phyloP scores from a whole-genome alignment of 2,329 filamentous ascomycete genomes.

The Cercospora sesami region DNA sequence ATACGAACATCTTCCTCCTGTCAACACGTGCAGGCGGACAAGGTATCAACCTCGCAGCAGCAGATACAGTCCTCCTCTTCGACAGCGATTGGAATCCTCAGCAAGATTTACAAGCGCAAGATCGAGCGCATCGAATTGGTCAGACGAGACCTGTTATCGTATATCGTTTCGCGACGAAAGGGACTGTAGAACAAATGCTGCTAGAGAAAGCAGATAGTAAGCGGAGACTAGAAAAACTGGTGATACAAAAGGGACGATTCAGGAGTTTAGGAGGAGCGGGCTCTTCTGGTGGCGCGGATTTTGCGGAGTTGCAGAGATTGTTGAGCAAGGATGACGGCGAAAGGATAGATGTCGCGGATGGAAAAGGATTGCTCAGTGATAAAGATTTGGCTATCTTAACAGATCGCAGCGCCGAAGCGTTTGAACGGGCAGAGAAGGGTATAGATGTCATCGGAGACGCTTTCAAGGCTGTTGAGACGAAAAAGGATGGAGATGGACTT shows the following conservation, averaged over 20 bases:
- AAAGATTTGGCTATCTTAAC: constrained; percentile 75
- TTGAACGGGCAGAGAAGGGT: constrained; percentile 73
- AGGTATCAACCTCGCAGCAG: constrained; percentile 88
- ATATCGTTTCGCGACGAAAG: constrained; percentile 88
- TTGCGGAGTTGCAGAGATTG: constrained; percentile 51
- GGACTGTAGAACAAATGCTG: constrained; percentile 85
- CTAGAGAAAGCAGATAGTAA: constrained; percentile 89
- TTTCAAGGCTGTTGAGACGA: constrained; percentile 69
- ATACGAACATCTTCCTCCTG: constrained; percentile 73
- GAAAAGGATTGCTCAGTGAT: constrained; percentile 69
- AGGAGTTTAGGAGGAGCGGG: constrained; percentile 45
- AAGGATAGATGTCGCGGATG: constrained; percentile 58
- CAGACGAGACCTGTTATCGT: constrained; percentile 90
- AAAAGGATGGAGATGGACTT: constrained; percentile 51
- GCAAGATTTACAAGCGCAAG: constrained; percentile 93
- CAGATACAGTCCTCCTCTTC: constrained; percentile 90
- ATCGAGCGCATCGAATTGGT: constrained; percentile 91
- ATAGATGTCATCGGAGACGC: constrained; percentile 65
- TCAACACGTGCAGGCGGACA: constrained; percentile 91
- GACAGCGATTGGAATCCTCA: constrained; percentile 95
- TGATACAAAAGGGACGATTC: constrained; percentile 92
- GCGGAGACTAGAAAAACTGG: constrained; percentile 84
- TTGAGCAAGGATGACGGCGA: constrained; percentile 65
- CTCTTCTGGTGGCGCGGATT: constrained; percentile 41
- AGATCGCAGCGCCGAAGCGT: constrained; percentile 69